phyloP scores from a whole-genome alignment of 129 eudicot species.

The Gnaphalium uliginosum region DNA sequence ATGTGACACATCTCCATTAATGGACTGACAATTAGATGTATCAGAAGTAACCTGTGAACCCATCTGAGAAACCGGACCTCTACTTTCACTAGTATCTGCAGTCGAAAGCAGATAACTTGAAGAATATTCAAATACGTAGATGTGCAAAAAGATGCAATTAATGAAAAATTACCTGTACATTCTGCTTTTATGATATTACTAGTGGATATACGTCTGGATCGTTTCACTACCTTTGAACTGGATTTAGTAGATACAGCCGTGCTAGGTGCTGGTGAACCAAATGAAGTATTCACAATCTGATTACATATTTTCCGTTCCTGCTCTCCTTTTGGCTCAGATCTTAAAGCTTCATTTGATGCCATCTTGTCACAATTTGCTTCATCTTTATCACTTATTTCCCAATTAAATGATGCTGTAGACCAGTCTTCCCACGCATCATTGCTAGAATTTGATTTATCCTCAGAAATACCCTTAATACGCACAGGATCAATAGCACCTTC shows the following conservation, averaged over 20 bases:
- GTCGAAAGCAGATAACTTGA: constrained; percentile 5
- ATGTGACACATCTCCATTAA: constrained; percentile 1
- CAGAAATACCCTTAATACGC: constrained; percentile 34
- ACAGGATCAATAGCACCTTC: constrained; percentile 19
- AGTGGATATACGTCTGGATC: constrained; percentile 23
- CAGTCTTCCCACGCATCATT: constrained; percentile 39
- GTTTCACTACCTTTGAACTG: constrained; percentile 28
- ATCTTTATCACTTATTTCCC: constrained; percentile 32
- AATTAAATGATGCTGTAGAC: constrained; percentile 27
- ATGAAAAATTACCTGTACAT: constrained; percentile 30
- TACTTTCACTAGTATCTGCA: constrained; percentile 29
- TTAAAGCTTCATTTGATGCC: constrained; percentile 20
- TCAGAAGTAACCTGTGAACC: constrained; percentile 22
- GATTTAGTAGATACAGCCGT: constrained; percentile 21
- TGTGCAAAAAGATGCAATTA: constrained; percentile 9
- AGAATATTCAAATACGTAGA: background rate
- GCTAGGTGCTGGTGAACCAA: constrained; percentile 1
- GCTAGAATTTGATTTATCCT: constrained; percentile 29
- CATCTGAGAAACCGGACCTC: constrained; percentile 21
- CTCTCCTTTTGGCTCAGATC: constrained; percentile 22
- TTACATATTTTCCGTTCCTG: constrained; percentile 20
- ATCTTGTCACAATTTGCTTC: constrained; percentile 28
- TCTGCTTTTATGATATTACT: constrained; percentile 31
- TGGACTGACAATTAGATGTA: constrained; percentile 18
- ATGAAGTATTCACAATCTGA: background rate